Evolutionary conservation across 148 eudicot genomes (phyloP).

Genomic region (Dysphania ambrosioides): DNA sequence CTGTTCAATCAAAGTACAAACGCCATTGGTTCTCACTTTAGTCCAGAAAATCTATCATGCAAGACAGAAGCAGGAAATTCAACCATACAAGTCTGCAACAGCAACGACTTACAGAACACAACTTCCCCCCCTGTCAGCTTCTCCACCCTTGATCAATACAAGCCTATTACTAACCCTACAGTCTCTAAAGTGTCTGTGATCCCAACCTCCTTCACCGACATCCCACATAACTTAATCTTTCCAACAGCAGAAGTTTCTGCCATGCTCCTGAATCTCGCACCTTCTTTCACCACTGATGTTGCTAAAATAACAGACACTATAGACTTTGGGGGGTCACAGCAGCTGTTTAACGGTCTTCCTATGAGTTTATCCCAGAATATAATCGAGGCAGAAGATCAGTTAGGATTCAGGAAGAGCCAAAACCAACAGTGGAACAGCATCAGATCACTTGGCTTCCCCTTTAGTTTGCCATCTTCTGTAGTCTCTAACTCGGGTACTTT

Average conservation of each 20-base stretch:
- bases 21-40: conserved; percentile 21
- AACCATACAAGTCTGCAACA: conserved; percentile 12
- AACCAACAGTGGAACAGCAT: conserved; percentile 42
- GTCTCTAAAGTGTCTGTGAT: conserved; percentile 27
- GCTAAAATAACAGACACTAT: conserved; percentile 34
- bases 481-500: conserved; percentile 27
- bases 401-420: conserved; percentile 32
- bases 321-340: conserved; percentile 43
- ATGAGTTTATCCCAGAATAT: conserved; percentile 41
- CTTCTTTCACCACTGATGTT: conserved; percentile 23
- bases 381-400: conserved; percentile 43
- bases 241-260: conserved; percentile 45
- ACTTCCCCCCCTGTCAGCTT: conserved; percentile 26
- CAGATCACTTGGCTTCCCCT: conserved; percentile 51
- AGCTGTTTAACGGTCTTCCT: conserved; percentile 37
- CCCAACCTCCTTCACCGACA: conserved; percentile 31
- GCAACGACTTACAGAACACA: conserved; percentile 20
- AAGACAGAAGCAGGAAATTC: conserved; percentile 43
- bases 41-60: conserved; percentile 52
- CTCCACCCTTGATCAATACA: conserved; percentile 38
- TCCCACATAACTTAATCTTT: conserved; percentile 37
- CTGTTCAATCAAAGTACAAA: conserved; percentile 32
- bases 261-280: conserved; percentile 44
- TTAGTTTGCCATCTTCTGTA: conserved; percentile 42
- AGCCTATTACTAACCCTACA: conserved; percentile 25